These are phyloP conservation scores for Hypomyces perniciosus DNA, from an alignment of 2,329 filamentous ascomycete genomes.

Conservation along the genomic window DNA sequence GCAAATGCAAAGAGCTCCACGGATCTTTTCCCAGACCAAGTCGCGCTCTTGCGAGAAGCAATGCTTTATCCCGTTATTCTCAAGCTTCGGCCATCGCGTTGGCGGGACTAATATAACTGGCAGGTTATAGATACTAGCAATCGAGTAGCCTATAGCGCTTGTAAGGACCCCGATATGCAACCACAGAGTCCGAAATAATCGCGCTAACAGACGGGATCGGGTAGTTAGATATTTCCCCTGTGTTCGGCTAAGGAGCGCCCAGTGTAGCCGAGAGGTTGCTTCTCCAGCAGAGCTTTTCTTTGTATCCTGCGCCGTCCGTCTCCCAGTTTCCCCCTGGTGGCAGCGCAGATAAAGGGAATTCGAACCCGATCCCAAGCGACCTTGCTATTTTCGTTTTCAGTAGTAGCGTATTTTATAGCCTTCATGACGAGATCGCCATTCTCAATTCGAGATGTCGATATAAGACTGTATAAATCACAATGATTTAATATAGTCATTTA, in stretches of 20 bases:
- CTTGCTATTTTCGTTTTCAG: slow-evolving; percentile 33
- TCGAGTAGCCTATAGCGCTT: slow-evolving; percentile 55
- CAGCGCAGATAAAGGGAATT: slow-evolving; percentile 65
- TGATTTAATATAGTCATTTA: too few species aligned
- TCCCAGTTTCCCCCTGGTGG: slow-evolving; percentile 80
- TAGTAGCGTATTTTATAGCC: slow-evolving; percentile 49
- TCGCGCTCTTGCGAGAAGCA: slow-evolving; percentile 66
- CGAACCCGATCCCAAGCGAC: slow-evolving; percentile 29
- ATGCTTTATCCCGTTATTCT: slow-evolving; percentile 60
- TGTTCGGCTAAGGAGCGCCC: slow-evolving; percentile 50
- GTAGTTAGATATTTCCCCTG: slow-evolving; percentile 50
- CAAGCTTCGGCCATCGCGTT: slow-evolving; percentile 66
- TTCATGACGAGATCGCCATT: slow-evolving; percentile 54
- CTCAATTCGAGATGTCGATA: slow-evolving; percentile 46
- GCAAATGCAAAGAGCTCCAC: slow-evolving; percentile 64
- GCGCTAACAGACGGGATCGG: slow-evolving; percentile 65
- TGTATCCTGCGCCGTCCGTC: slow-evolving; percentile 44
- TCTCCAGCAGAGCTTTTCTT: slow-evolving; percentile 66
- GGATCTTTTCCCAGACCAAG: slow-evolving; percentile 67
- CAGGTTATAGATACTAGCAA: slow-evolving; percentile 50
- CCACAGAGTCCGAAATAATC: slow-evolving; percentile 64
- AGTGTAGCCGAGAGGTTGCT: slow-evolving; percentile 68
- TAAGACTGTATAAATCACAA: too few species aligned
- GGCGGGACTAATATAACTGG: slow-evolving; percentile 71
- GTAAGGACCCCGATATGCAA: slow-evolving; percentile 66